phyloP scores from a whole-genome alignment of 129 eudicot genomes.

The Flaveria linearis region DNA sequence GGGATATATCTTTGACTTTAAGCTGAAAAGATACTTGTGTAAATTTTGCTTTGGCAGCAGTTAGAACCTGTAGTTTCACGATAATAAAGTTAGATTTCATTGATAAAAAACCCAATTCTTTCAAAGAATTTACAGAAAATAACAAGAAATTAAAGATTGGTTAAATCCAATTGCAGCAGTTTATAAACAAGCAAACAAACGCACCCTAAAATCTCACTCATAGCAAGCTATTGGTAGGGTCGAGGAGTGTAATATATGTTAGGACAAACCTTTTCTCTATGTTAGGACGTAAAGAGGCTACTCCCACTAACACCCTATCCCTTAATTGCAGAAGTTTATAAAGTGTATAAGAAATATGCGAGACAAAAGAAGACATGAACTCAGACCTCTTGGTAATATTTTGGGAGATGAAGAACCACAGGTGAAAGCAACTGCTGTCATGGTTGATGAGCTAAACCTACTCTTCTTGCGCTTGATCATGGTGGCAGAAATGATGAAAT shows the following conservation, averaged over 20 bases:
- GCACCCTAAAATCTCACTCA: too few species aligned
- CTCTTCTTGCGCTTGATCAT: background rate
- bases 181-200: background rate
- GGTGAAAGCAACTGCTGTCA: background rate
- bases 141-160: constrained; percentile 7
- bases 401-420: background rate
- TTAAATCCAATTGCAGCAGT: constrained; percentile 1
- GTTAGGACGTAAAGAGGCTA: too few species aligned
- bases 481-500: background rate
- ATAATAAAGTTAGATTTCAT: background rate
- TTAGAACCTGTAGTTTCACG: constrained; percentile 57
- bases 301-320: too few species aligned
- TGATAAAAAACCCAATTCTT: background rate
- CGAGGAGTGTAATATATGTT: too few species aligned
- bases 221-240: too few species aligned
- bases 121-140: background rate
- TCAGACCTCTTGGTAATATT: background rate
- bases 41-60: constrained; percentile 77
- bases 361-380: background rate
- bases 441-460: background rate
- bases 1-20: constrained; percentile 88
- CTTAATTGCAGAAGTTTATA: too few species aligned
- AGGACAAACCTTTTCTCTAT: too few species aligned
- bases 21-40: constrained; percentile 76
- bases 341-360: background rate